Base-by-base conservation (phyloP, 2,329 filamentous ascomycete genomes). In the Cladobotryum mycophilum region DNA sequence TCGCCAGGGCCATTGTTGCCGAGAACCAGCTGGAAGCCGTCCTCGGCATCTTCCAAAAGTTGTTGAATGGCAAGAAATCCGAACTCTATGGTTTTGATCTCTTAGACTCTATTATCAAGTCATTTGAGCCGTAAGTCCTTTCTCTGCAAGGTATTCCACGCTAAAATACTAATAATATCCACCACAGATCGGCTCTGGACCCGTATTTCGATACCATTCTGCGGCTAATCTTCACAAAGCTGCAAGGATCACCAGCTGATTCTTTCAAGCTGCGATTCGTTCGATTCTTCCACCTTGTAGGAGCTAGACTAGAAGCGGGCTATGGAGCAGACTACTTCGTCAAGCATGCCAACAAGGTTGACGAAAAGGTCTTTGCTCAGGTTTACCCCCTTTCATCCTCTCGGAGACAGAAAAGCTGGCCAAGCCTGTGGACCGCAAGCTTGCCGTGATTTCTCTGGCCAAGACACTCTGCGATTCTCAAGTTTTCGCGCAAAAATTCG, bases 281-380 rank as follows among this genome's bases (percentile, higher is more conserved):
- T 48, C 86, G 90, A 34, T 95, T 99, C 75, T 99, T 95, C 67
- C 92, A 99, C 68, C 84, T 96, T 56, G 80, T 97, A 49, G 89
- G 88, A 30, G 88, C 90, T 15, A 79, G 82, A 38, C 67, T 86
- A 34, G 86, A 93, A 56, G 81, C 82, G 58, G 89, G 90, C n/a
- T 82, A 93, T 52, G 93, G 92, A 44, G 81, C 90, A 7, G 93
- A 99, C 69, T 96, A 89, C 72, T 93, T 96, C 72, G 88, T 96
- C 70, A 79, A 79, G 57, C 80, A 89, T 56, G 84, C 88, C n/a
- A 88, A 97, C 64, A 76, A 82, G 55, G 78, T 97, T 30, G 91
- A 96, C 67, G 74, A 80, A 22, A 82, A 82, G 46, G 79, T 93
- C 40, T 97, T 96, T 68, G 84, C 84, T 15, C 85, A 85, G 30